Conservation (phyloP, 1,284 basidiomycete species). For the Cystobasidium sp. region DNA sequence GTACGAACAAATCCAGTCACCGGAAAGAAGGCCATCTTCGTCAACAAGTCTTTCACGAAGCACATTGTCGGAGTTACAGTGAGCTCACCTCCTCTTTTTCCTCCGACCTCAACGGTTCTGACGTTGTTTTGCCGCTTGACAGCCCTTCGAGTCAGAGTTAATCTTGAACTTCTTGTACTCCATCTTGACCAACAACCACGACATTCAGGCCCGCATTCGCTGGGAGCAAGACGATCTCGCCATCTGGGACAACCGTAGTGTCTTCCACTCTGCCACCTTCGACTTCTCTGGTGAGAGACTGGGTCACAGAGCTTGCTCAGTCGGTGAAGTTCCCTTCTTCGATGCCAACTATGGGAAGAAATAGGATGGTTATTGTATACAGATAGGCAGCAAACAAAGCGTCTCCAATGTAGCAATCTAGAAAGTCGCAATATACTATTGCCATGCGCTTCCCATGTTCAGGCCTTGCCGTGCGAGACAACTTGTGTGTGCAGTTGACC, state of each 20-base stretch:
- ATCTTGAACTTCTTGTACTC: constrained; percentile 62
- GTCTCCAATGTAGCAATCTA: neutral
- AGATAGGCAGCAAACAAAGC: neutral
- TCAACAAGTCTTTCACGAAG: constrained; percentile 69
- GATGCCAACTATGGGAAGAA: constrained; percentile 59
- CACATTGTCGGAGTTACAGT: constrained; percentile 60
- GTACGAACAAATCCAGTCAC: constrained; percentile 65
- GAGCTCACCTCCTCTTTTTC: constrained; percentile 59
- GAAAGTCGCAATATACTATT: no score
- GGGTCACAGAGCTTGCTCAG: constrained; percentile 67
- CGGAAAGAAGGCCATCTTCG: constrained; percentile 69
- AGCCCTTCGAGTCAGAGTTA: constrained; percentile 54
- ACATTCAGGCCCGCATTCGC: constrained; percentile 64
- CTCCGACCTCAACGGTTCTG: neutral
- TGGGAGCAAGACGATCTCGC: constrained; percentile 58
- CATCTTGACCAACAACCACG: constrained; percentile 50
- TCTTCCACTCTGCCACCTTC: constrained; percentile 59
- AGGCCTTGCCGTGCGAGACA: no score
- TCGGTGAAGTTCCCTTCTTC: constrained; percentile 69
- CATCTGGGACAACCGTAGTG: constrained; percentile 62
- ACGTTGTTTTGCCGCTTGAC: neutral
- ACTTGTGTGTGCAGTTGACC: no score
- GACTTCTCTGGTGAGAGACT: constrained; percentile 57
- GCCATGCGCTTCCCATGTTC: no score
- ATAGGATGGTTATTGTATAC: neutral